Base-by-base conservation (phyloP, 495 filamentous ascomycete species). In the Penicillium mononematosum region DNA sequence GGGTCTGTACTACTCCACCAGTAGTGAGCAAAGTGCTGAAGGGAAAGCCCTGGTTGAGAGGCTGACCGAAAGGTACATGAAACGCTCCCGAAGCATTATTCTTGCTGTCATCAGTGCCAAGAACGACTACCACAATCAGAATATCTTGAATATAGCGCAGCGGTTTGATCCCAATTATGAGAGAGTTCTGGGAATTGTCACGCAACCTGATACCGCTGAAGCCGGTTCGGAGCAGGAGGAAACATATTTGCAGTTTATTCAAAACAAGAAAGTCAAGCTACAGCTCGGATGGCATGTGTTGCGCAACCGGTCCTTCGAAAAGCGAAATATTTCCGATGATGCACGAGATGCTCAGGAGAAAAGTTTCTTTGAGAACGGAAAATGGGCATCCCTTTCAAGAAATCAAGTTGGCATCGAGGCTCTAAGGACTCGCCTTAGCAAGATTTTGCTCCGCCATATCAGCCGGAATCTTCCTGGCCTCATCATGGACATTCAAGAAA, bases 241-340 rank as follows among this genome's bases (percentile, higher is more conserved):
- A 0, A 61, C 62, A 6, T 90, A 79, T 58, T 50, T 89, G 0
- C 63, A 76, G 0, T 72, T 89, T 0, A 79, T 85, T 1, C 65
- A 70, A 27, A 92, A 91, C 57, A 72, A 81, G 29, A 80, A 90
- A 49, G 70, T 86, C 16, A 67, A 62, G 19, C 82, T 92, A 46
- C 71, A 78, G 22, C 78, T 90, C 3, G 88, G 86, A 4, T 91
- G 85, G 86, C 85, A 90, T 67, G 80, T 86, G 3, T 65, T 92
- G 22, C 81, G 81, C 8, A 90, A 89, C 58, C 75, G 81, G 3
- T 65, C 65, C 6, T 82, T 80, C 52, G 66, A 78, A 10, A 77
- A 81, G 42, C 29, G 58, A 2, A 45, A 63, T 0, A 22, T 63
- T 3, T 60, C 66, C 1, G 58, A 69, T 20, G 53, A 70, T n/a